Evolutionary conservation across 805 yeast species (phyloP).

Genomic region (Kregervanrija pseudodelftensis): DNA sequence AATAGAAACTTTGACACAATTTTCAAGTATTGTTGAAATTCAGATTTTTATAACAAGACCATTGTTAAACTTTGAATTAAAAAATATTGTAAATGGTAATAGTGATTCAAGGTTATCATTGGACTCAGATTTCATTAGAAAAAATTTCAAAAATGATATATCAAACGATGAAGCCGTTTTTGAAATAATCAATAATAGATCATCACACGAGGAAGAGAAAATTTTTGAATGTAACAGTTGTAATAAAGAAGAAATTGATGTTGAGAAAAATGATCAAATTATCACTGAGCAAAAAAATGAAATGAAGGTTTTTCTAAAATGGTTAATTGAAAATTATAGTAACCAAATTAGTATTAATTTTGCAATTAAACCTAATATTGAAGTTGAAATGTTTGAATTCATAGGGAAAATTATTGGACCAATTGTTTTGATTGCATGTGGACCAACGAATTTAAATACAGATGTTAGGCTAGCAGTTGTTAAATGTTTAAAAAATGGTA

Average conservation of each 20-base stretch:
- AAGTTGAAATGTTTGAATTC: conserved; percentile 14
- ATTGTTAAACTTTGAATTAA: conserved; percentile 15
- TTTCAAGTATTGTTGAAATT: conserved; percentile 19
- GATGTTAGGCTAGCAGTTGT: conserved; percentile 29
- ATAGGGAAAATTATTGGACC: conserved; percentile 16
- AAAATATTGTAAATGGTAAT: conserved; percentile 1
- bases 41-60: conserved; percentile 24
- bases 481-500: conserved; percentile 19
- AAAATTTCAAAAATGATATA: too few relatives aligned
- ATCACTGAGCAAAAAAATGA: conserved; percentile 7
- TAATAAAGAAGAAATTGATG: not conserved
- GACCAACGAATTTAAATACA: conserved; percentile 27
- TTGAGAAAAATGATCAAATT: not conserved
- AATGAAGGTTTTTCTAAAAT: conserved; percentile 11
- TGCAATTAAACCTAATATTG: conserved; percentile 21
- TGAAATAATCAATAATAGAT: not conserved
- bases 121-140: too few relatives aligned
- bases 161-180: not conserved
- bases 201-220: not conserved
- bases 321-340: conserved; percentile 13
- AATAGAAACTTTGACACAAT: conserved; percentile 18
- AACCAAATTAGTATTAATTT: conserved; percentile 18
- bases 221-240: too few relatives aligned
- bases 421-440: conserved; percentile 31
- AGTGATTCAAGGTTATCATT: too few relatives aligned